phyloP scores from a whole-genome alignment of 257 asterid genomes.

The Haberlea rhodopensis region DNA sequence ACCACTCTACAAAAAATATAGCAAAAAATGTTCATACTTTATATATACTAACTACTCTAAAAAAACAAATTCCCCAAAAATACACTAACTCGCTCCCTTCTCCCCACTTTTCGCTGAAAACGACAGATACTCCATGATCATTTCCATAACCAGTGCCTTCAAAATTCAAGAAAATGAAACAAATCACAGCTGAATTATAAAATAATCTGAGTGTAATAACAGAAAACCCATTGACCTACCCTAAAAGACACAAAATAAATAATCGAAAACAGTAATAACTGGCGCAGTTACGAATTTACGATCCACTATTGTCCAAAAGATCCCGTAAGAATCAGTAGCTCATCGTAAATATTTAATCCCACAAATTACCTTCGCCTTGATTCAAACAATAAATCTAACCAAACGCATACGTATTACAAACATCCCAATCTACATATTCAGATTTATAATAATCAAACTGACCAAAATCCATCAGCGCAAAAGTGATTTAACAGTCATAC shows the following conservation, averaged over 20 bases:
- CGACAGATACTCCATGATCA: background rate
- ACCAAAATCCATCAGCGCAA: background rate
- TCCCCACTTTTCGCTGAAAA: background rate
- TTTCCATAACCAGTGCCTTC: background rate
- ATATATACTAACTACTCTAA: background rate
- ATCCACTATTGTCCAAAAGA: background rate
- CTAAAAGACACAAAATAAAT: background rate
- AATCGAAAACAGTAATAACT: background rate
- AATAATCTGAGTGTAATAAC: background rate
- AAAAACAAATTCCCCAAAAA: no score
- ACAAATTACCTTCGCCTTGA: conserved; percentile 3
- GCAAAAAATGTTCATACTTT: no score
- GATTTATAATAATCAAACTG: background rate
- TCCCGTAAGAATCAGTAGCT: conserved; percentile 10
- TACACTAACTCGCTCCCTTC: no score
- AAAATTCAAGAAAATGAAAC: background rate
- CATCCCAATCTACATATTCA: background rate
- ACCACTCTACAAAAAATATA: no score
- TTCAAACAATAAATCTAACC: conserved; percentile 11
- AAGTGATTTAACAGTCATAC: background rate
- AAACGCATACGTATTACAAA: background rate
- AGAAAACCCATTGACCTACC: background rate
- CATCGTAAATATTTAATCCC: background rate
- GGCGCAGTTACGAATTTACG: no score
- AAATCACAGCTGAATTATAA: background rate